Conservation (phyloP, 75 land plant genomes). For the Pinus albicaulis region DNA sequence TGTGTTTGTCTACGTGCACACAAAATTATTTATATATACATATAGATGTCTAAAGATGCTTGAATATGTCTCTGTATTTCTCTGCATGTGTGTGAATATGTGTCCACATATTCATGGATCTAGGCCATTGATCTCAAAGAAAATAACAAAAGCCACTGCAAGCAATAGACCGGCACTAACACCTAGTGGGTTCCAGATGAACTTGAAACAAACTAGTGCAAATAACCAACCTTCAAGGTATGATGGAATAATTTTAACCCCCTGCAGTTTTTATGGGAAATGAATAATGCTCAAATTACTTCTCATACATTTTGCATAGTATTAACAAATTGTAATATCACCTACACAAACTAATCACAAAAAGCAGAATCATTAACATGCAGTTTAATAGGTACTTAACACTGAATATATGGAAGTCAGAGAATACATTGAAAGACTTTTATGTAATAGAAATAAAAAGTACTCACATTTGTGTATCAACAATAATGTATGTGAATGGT, state of each 20-base stretch:
- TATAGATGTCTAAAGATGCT: too few relatives aligned
- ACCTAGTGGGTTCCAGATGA: background rate
- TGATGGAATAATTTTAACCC: background rate
- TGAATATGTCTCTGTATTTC: background rate
- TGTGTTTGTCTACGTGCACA: too few relatives aligned
- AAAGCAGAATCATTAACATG: background rate
- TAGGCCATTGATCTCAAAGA: background rate
- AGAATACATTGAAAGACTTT: background rate
- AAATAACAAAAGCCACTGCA: background rate
- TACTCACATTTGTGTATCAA: conserved; percentile 79
- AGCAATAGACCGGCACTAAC: background rate
- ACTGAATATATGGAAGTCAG: background rate
- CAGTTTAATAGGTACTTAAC: background rate
- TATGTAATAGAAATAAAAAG: background rate
- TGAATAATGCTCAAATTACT: background rate
- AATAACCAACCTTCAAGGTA: background rate
- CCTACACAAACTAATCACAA: background rate
- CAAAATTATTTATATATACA: too few relatives aligned
- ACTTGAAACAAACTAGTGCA: background rate
- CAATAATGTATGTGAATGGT: conserved; percentile 88
- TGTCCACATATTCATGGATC: background rate
- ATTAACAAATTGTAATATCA: background rate
- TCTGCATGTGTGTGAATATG: background rate
- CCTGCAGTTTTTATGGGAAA: background rate
- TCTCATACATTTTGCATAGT: background rate